These are phyloP conservation scores for Zymoseptoria tritici DNA, from an alignment of 2,329 filamentous ascomycete species.

Conservation along the genomic window DNA sequence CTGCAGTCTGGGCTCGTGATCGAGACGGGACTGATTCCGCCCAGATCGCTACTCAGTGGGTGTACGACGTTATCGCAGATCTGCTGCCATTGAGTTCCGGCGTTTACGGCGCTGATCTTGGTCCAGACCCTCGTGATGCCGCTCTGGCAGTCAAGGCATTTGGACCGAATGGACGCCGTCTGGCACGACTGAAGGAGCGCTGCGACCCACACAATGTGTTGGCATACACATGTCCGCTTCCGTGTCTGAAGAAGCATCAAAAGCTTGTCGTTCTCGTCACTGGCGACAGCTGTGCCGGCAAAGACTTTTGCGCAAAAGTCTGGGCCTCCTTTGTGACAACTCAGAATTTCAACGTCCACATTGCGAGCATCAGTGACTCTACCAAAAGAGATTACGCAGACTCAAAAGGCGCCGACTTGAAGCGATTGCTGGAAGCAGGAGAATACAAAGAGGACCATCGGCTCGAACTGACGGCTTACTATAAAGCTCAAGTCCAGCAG, in stretches of 20 bases:
- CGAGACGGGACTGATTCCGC: slow-evolving; percentile 41
- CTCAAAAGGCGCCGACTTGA: slow-evolving; percentile 41
- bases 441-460: slow-evolving; percentile 57
- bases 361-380: slow-evolving; percentile 50
- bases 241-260: slow-evolving; percentile 28
- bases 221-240: slow-evolving; percentile 45
- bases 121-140: slow-evolving; percentile 53
- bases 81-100: slow-evolving; percentile 47
- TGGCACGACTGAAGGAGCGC: slow-evolving; percentile 49
- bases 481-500: slow-evolving; percentile 37
- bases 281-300: slow-evolving; percentile 49
- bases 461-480: slow-evolving; percentile 46
- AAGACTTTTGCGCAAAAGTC: slow-evolving; percentile 51
- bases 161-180: slow-evolving; percentile 45
- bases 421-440: slow-evolving; percentile 46
- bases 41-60: slow-evolving; percentile 43
- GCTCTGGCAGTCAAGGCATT: slow-evolving; percentile 49
- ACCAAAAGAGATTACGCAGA: slow-evolving; percentile 52
- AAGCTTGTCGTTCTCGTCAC: slow-evolving; percentile 53
- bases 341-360: slow-evolving; percentile 32
- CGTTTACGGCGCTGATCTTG: slow-evolving; percentile 55
- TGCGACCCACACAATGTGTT: slow-evolving; percentile 37
- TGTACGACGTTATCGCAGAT: slow-evolving; percentile 44
- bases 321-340: slow-evolving; percentile 38
- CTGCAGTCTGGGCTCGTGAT: slow-evolving; percentile 53